Evolutionary conservation across 805 yeast genomes (phyloP).

Genomic region (Blastobotrys chiropterorum): DNA sequence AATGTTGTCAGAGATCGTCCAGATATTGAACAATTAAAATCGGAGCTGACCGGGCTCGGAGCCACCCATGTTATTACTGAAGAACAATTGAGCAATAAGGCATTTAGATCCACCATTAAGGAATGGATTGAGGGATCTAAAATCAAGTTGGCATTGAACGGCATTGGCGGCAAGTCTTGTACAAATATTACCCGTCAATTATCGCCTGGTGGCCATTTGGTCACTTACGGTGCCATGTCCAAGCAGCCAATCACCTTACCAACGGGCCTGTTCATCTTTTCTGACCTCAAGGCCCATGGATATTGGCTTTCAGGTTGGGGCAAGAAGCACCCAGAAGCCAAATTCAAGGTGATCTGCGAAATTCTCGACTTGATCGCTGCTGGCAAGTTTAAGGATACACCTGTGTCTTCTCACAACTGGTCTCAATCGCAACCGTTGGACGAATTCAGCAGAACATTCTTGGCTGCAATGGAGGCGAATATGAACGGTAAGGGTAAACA

Average conservation of each 20-base stretch:
- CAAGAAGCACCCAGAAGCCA: slow-evolving; percentile 52
- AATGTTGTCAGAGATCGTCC: slow-evolving; percentile 85
- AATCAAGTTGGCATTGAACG: slow-evolving; percentile 77
- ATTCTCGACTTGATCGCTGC: slow-evolving; percentile 52
- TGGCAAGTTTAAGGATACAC: slow-evolving; percentile 49
- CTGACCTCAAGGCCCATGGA: slow-evolving; percentile 77
- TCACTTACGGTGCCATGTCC: slow-evolving; percentile 98
- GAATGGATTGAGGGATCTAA: slow-evolving; percentile 45
- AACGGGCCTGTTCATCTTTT: slow-evolving; percentile 83
- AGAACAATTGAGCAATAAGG: slow-evolving; percentile 66
- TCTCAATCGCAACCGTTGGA: slow-evolving; percentile 36
- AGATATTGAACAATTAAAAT: slow-evolving; percentile 55
- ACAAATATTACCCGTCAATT: slow-evolving; percentile 80
- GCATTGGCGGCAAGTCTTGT: slow-evolving; percentile 88
- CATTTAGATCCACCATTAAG: slow-evolving; percentile 52
- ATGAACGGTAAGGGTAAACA: slow-evolving; percentile 35
- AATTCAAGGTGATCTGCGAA: slow-evolving; percentile 47
- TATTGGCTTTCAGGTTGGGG: slow-evolving; percentile 84
- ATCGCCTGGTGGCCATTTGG: slow-evolving; percentile 63
- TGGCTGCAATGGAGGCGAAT: slow-evolving; percentile 39
- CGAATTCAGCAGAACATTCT: slow-evolving; percentile 38
- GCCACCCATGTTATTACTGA: slow-evolving; percentile 90
- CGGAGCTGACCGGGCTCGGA: slow-evolving; percentile 57
- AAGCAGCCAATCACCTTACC: slow-evolving; percentile 91
- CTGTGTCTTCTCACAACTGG: slow-evolving; percentile 37